Base-by-base conservation (phyloP, 78 protist genomes). In the Polysphondylium violaceum region DNA sequence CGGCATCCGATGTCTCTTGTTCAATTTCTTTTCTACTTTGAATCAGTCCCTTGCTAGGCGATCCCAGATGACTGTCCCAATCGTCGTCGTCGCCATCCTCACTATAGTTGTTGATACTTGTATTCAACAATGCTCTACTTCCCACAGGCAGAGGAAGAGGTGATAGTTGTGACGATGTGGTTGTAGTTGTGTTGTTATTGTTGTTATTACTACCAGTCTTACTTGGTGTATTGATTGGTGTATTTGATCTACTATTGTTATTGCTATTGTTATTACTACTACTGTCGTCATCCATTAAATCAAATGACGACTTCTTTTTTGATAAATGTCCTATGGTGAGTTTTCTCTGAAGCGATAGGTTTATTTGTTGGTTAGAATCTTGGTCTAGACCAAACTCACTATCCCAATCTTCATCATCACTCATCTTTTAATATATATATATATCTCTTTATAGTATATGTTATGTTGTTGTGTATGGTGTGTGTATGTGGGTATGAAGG, bases 341-440 rank as follows among this genome's bases (percentile, higher is more conserved):
- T 36, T 83, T 83, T 69, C 91, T 83, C 50, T 83, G 91, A 40
- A 83, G 14, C 16, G 91, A 83, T 25, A 33, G 27, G n/a, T 35
- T 33, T 31, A 68, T 69, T 16, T 50, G 58, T 21, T 31, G 67
- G 25, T 53, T 31, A 40, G 43, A 33, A n/a, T n/a, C 19, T 36
- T 25, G 8, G 23, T 69, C 76, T 19, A 68, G 43, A 23, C 73
- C 76, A 50, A 83, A 83, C 23, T 83, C 91, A 23, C 74, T 29
- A 61, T 83, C 91, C 91, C 91, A 83, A 83, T 83, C 91, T 44
- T 83, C 91, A 29, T 83, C 91, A 64, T 83, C 91, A 36, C 69
- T 47, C 89, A 79, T 79, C 55, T 78, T 36, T 78, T 56, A 17
- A 4, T 56, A 14, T n/a, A 17, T 56, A 56, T 56, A n/a, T n/a